phyloP scores from a whole-genome alignment of 1,139 yeast genomes.

The Spencermartinsiella ligniputridi region DNA sequence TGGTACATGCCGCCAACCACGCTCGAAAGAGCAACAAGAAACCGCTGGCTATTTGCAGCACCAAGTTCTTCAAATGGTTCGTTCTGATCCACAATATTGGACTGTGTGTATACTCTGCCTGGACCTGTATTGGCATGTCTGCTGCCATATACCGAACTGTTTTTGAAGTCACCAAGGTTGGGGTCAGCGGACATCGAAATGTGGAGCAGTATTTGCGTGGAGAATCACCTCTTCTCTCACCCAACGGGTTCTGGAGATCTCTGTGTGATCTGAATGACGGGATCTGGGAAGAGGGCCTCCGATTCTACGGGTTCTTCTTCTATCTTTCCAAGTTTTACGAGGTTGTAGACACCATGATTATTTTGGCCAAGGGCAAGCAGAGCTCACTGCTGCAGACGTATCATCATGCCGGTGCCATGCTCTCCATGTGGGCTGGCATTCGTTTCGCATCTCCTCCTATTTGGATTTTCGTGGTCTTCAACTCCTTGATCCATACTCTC shows the following conservation, averaged over 20 bases:
- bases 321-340: slow-evolving; percentile 71
- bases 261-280: slow-evolving; percentile 62
- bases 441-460: slow-evolving; percentile 70
- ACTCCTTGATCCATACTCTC: slow-evolving; percentile 69
- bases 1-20: slow-evolving; percentile 55
- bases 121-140: slow-evolving; percentile 71
- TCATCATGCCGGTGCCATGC: slow-evolving; percentile 80
- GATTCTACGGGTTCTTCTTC: slow-evolving; percentile 62
- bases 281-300: slow-evolving; percentile 53
- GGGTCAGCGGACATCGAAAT: slow-evolving; percentile 13
- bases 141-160: slow-evolving; percentile 41
- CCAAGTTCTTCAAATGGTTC: slow-evolving; percentile 46
- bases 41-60: slow-evolving; percentile 50
- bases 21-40: slow-evolving; percentile 44
- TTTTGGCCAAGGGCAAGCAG: slow-evolving; percentile 64
- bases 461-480: slow-evolving; percentile 78
- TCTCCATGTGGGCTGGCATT: slow-evolving; percentile 80
- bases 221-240: slow-evolving; percentile 16
- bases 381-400: slow-evolving; percentile 67
- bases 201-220: slow-evolving; percentile 32
- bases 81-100: slow-evolving; percentile 61
- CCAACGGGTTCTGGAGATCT: slow-evolving; percentile 49
- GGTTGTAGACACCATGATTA: slow-evolving; percentile 64
- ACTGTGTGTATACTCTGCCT: slow-evolving; percentile 61
- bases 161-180: slow-evolving; percentile 20